Evolutionary conservation across 352 stramenopile genomes (phyloP), one percentile per base, ranked within the genome.

Genomic region (Globisporangium canariense): DNA sequence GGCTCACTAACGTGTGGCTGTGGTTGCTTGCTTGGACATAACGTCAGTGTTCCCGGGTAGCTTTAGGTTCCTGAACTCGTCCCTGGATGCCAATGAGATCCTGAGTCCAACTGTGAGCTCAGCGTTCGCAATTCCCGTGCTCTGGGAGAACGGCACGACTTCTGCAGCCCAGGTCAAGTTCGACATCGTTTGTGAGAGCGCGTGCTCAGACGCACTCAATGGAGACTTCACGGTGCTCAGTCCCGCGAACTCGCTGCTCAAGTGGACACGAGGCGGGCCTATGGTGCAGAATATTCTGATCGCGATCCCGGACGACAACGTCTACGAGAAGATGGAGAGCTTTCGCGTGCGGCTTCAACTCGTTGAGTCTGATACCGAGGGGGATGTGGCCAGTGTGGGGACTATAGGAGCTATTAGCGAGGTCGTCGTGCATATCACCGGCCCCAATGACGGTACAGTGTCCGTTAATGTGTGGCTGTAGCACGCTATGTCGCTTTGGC

Each of bases 61-160:
- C 20, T 90, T 88, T 43, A 77, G 71, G 1, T 86, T 92, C 47
- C 62, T 82, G 5, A 74, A 69, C 22, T n/a, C 68, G 1, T 49
- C 68, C 2, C n/a, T 86, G 2, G 67, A 58, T 8, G 67, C 75
- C 0, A 66, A 60, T 28, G 81, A 92, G 55, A 74, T 61, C 13
- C 65, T 50, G 10, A 65, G 28, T 4, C 46, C 22, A 18, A 10
- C 2, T 30, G 20, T 20, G 8, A 22, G 9, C 6, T 46, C 54
- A 0, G 22, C 60, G 5, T 64, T 86, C 32, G 72, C 60, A n/a
- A 64, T 89, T 25, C 78, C 81, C 9, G 83, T 92, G 2, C 18
- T 85, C 6, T 92, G 83, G 83, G 67, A 83, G 16, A 69, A 68
- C 58, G 81, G 79, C 2, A 88, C 83, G 16, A 90, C 78, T 0